Evolutionary conservation across 768 basidiomycete species (phyloP), one percentile per base, ranked within the genome.

Genomic region (Boletus tomentosulus): DNA sequence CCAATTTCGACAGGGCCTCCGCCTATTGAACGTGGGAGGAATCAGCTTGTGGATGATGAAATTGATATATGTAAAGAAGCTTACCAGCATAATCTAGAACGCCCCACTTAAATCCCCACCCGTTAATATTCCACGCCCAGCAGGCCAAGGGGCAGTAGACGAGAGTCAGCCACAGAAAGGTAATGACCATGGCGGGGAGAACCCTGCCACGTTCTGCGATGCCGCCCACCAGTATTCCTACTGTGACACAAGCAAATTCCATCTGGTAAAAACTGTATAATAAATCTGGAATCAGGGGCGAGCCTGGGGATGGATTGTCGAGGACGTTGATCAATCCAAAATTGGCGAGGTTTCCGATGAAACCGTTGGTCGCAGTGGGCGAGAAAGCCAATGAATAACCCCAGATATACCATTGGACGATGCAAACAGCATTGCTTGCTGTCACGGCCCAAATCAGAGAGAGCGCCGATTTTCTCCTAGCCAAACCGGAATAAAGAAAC

Each of bases 1-100:
- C 86, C 86, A 54, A 93, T 91, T 68, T 93, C 89, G 60, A 94
- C 91, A 13, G 92, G 92, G 10, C 89, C 89, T 16, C 91, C 91
- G 42, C 88, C 88, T 87, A 57, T 33, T 43, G 48, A 34, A 34
- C 27, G 33, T 15, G 24, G 39, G 25, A 31, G 12, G 34, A 12
- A 41, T 61, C 11, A 55, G 16, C 12, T 52, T 50, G 44, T 38
- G 13, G 11, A n/a, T 9, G 50, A 51, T 38, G 24, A 15, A 28
- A 39, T 41, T 28, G 56, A n/a, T 19, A 33, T 57, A 51, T 43
- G 63, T 12, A 5, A 33, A 52, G 27, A 7, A n/a, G 10, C 75
- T 63, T 64, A 78, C 91, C 92, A 51, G 93, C 92, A 66, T 89
- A 97, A 68, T 96, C 92, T 45, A 91, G 75, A 27, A 89, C 87